Percentiles rank a stretch among this genome's conserved stretches.
Evolutionary conservation across 2,329 filamentous ascomycete genomes (phyloP).

Genomic region (Penicillium frequentans): DNA sequence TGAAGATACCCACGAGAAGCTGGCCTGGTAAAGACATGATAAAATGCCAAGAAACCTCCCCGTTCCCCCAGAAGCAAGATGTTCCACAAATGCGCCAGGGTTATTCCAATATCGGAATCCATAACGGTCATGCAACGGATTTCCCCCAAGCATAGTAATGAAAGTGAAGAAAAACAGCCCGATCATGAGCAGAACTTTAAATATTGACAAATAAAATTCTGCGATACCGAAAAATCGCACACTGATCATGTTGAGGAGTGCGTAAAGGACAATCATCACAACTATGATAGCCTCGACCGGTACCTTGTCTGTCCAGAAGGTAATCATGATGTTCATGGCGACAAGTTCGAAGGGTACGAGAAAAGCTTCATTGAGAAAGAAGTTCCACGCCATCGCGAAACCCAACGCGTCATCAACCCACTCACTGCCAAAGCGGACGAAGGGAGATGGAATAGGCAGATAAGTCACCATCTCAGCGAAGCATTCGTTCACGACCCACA

Average conservation of each 20-base stretch:
- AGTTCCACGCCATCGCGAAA: constrained; percentile 33
- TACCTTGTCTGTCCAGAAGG: constrained; percentile 16
- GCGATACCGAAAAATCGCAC: constrained; percentile 47
- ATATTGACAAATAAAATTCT: constrained; percentile 49
- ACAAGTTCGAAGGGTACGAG: background rate
- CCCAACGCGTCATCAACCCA: constrained; percentile 33
- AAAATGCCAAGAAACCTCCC: constrained; percentile 56
- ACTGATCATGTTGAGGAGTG: constrained; percentile 44
- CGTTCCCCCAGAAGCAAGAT: constrained; percentile 60
- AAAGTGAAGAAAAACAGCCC: constrained; percentile 57
- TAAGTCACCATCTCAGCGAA: constrained; percentile 33
- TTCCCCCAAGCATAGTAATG: constrained; percentile 76
- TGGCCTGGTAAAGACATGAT: constrained; percentile 70
- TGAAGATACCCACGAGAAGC: constrained; percentile 50
- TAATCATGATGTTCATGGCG: constrained; percentile 14
- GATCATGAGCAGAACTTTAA: constrained; percentile 39
- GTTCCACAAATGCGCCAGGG: constrained; percentile 60
- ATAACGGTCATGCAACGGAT: constrained; percentile 66
- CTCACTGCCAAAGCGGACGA: constrained; percentile 24
- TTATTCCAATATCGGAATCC: constrained; percentile 62
- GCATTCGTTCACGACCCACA: constrained; percentile 33
- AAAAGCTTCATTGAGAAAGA: constrained; percentile 24
- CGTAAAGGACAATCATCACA: constrained; percentile 41
- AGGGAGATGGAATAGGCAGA: constrained; percentile 26
- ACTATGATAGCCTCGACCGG: constrained; percentile 37